phyloP scores from a whole-genome alignment of 2,329 filamentous ascomycete genomes.

The Aspergillaceae sp. region DNA sequence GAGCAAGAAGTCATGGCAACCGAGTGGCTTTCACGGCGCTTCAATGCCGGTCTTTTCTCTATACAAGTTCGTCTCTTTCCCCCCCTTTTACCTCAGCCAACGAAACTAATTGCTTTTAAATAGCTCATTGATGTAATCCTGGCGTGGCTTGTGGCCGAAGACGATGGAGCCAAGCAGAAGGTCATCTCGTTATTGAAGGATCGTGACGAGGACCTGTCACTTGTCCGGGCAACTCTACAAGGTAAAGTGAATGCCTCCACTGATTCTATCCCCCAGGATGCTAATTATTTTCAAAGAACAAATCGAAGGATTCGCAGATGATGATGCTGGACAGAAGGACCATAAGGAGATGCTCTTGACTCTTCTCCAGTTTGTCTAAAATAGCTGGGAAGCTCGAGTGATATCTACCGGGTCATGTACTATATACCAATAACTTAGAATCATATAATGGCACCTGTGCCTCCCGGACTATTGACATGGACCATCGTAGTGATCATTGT shows the following conservation, averaged over 20 bases:
- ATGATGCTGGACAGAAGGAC: conserved; percentile 45
- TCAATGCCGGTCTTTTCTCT: conserved; percentile 78
- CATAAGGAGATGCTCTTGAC: conserved; percentile 59
- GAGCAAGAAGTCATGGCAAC: conserved; percentile 55
- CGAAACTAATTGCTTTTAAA: conserved; percentile 1
- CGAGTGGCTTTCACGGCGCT: conserved; percentile 63
- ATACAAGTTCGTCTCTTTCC: conserved; percentile 48
- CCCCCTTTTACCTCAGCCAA: neutral
- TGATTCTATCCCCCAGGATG: neutral
- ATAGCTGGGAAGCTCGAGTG: neutral
- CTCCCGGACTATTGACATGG: no score
- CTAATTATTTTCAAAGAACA: conserved; percentile 43
- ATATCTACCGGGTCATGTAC: neutral
- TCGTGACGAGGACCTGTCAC: conserved; percentile 55
- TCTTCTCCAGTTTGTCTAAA: conserved; percentile 37
- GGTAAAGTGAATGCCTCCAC: conserved; percentile 31
- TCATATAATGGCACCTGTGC: no score
- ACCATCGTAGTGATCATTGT: neutral
- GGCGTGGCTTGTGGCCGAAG: conserved; percentile 87
- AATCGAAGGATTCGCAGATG: conserved; percentile 49
- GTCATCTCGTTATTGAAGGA: conserved; percentile 59
- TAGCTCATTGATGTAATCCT: conserved; percentile 69
- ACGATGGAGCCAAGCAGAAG: conserved; percentile 60
- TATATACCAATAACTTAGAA: neutral
- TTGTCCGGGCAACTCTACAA: conserved; percentile 59